These are phyloP conservation scores for Neurospora pannonica DNA, from an alignment of 495 filamentous ascomycete species.

Conservation along the genomic window DNA sequence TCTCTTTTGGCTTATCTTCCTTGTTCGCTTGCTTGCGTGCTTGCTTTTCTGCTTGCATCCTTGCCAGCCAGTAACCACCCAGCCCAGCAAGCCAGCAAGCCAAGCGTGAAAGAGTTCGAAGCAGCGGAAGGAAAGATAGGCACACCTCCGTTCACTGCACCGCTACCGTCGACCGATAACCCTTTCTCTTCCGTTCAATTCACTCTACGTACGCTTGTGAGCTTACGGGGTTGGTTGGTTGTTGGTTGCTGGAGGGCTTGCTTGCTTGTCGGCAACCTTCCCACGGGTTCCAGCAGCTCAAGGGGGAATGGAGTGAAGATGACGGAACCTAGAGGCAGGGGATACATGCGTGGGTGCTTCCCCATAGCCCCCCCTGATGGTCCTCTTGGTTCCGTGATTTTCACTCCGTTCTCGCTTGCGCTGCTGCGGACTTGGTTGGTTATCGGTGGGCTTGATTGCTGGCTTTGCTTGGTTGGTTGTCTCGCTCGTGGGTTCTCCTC, in stretches of 20 bases:
- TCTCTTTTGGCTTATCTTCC: background rate
- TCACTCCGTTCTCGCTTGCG: background rate
- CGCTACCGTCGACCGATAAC: background rate
- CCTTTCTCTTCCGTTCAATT: background rate
- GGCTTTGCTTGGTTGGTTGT: background rate
- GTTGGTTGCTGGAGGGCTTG: no score
- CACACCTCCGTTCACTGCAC: background rate
- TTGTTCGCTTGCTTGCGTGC: background rate
- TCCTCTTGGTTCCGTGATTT: background rate
- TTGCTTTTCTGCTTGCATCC: background rate
- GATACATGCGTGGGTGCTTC: background rate
- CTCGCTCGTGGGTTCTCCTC: background rate
- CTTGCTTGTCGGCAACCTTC: background rate
- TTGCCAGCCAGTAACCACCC: background rate
- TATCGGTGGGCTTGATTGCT: background rate
- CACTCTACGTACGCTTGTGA: background rate
- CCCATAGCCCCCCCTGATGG: no score
- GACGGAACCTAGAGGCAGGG: background rate
- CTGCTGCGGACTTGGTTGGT: background rate
- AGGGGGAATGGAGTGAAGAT: background rate
- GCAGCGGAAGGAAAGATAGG: background rate
- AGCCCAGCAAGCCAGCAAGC: background rate
- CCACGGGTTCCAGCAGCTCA: background rate
- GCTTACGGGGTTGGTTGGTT: background rate
- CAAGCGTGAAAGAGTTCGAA: background rate